phyloP scores from a whole-genome alignment of 495 filamentous ascomycete genomes.

The Elaphomyces granulatus region DNA sequence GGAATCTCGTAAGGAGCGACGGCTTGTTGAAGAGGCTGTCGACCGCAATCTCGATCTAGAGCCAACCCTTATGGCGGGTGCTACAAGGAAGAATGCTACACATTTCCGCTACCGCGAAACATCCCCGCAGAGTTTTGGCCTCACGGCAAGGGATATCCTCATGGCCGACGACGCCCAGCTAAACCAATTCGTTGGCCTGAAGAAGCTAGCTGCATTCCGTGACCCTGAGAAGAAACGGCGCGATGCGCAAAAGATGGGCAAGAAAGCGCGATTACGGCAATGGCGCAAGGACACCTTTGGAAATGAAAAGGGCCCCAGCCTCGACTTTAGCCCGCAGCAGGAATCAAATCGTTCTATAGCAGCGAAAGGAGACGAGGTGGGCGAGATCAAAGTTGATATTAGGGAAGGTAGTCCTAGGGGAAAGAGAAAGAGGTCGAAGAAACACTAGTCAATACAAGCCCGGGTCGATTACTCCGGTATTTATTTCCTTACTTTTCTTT shows the following conservation, averaged over 20 bases:
- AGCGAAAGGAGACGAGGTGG: constrained; percentile 12
- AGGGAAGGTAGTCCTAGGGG: constrained; percentile 28
- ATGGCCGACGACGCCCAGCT: constrained; percentile 77
- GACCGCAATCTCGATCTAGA: constrained; percentile 67
- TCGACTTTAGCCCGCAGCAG: constrained; percentile 12
- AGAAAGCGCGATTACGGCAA: constrained; percentile 77
- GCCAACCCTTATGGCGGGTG: constrained; percentile 39
- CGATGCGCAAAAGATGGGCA: constrained; percentile 75
- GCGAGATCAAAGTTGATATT: constrained; percentile 26
- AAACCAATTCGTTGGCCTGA: constrained; percentile 82
- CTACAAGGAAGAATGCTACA: constrained; percentile 39
- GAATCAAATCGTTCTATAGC: constrained; percentile 10
- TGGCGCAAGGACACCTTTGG: constrained; percentile 94
- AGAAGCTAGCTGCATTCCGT: constrained; percentile 83
- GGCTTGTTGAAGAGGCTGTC: constrained; percentile 75
- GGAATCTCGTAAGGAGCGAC: constrained; percentile 58
- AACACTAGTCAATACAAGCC: too few species aligned
- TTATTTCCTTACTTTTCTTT: too few species aligned
- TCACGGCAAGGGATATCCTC: constrained; percentile 80
- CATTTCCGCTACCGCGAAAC: constrained; percentile 88
- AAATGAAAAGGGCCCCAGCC: constrained; percentile 44
- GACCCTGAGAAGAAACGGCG: constrained; percentile 74
- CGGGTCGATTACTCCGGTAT: too few species aligned
- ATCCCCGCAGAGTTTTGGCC: constrained; percentile 74
- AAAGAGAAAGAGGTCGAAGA: constrained; percentile 38